A percentile compares a stretch with the other conserved stretches of the same genome.
phyloP scores from a whole-genome alignment of 2,329 filamentous ascomycete genomes.

The Coniochaeta pulveracea region DNA sequence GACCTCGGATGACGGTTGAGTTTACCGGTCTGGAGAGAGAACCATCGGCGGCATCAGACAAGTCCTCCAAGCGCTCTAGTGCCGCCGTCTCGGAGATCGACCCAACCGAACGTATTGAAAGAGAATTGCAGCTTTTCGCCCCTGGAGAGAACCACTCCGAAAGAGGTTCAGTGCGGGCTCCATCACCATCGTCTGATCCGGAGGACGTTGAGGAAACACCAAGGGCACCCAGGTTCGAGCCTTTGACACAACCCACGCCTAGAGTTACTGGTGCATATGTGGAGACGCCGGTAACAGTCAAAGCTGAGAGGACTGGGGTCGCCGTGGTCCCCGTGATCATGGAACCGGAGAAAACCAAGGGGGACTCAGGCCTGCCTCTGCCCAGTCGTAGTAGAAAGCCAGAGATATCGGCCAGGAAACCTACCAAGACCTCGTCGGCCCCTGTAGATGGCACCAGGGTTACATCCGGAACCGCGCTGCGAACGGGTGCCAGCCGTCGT shows the following conservation, averaged over 20 bases:
- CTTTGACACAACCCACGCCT: constrained; percentile 39
- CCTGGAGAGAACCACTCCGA: constrained; percentile 43
- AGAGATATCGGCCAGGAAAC: constrained; percentile 5
- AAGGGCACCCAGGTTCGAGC: constrained; percentile 29
- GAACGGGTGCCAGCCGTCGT: constrained; percentile 10
- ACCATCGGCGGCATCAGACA: constrained; percentile 34
- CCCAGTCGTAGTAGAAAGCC: constrained; percentile 5
- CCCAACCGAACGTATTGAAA: constrained; percentile 44
- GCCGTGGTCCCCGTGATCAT: constrained; percentile 2
- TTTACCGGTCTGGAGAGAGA: constrained; percentile 32
- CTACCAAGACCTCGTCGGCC: constrained; percentile 10
- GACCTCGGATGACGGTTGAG: constrained; percentile 31
- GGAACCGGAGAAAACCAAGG: constrained; percentile 9
- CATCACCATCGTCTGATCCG: constrained; percentile 26
- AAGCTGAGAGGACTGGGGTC: constrained; percentile 20
- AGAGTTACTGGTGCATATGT: constrained; percentile 43
- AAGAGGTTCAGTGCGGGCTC: constrained; percentile 38
- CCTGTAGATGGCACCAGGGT: constrained; percentile 9
- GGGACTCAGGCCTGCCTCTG: background rate
- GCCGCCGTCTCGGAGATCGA: constrained; percentile 37
- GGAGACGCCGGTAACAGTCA: constrained; percentile 40
- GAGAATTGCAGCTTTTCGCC: constrained; percentile 45
- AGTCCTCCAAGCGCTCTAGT: constrained; percentile 36
- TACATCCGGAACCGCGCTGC: constrained; percentile 7
- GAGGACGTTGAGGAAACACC: constrained; percentile 32